Evolutionary conservation across 768 basidiomycete species (phyloP).

Genomic region (Udeniomyces megalosporus): DNA sequence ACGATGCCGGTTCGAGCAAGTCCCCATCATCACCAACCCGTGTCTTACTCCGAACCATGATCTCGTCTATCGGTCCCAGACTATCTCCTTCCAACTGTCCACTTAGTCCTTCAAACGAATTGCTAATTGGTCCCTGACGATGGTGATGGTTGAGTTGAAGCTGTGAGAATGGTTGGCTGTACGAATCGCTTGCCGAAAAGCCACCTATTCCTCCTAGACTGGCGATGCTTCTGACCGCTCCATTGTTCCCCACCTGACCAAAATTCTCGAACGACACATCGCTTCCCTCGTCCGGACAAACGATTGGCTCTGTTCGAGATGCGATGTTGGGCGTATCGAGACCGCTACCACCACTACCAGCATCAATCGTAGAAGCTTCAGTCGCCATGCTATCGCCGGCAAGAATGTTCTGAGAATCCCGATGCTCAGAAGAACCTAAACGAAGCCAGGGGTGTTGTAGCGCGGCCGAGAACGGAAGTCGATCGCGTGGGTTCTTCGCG

Average conservation of each 20-base stretch:
- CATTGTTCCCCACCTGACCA: background rate
- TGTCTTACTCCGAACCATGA: no score
- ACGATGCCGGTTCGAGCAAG: no score
- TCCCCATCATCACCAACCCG: no score
- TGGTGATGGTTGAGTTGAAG: background rate
- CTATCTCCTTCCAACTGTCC: no score
- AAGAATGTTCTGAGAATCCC: conserved; percentile 7
- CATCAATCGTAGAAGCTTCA: background rate
- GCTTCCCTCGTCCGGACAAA: background rate
- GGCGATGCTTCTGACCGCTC: background rate
- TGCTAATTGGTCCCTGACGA: no score
- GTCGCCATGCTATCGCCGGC: background rate
- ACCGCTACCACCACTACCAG: no score
- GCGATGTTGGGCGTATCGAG: background rate
- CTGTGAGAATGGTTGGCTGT: conserved; percentile 6
- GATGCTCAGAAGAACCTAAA: no score
- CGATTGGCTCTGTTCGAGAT: background rate
- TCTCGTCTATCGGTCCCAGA: no score
- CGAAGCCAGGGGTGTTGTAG: conserved; percentile 68
- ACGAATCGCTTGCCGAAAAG: background rate
- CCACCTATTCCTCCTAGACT: background rate
- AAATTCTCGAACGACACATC: background rate
- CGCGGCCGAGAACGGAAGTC: conserved; percentile 58
- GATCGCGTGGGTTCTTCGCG: conserved; percentile 42
- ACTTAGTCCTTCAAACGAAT: no score